Conservation (phyloP, 2,329 filamentous ascomycete species). For the Calonectria leucothoes region DNA sequence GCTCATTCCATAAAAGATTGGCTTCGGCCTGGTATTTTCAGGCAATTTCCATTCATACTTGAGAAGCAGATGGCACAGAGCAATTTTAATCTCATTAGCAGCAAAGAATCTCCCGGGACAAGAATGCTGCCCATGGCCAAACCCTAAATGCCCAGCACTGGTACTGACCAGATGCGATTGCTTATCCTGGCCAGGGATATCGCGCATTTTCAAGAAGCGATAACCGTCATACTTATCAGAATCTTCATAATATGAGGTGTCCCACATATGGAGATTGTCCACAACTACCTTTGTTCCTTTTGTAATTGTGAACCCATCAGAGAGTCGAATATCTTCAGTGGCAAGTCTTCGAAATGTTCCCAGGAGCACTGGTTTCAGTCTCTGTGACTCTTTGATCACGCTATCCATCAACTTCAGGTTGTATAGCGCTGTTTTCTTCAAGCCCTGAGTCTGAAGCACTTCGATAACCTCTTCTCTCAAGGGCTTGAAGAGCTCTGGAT, state of each 20-base stretch:
- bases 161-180: background rate
- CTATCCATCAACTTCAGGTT: background rate
- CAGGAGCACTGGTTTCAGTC: background rate
- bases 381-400: background rate
- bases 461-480: background rate
- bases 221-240: background rate
- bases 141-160: background rate
- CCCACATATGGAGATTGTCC: background rate
- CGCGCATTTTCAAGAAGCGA: background rate
- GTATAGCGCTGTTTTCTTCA: slow-evolving; percentile 1
- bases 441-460: background rate
- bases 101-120: background rate
- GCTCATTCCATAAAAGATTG: background rate
- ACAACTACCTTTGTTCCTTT: background rate
- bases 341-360: background rate
- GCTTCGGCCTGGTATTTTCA: background rate
- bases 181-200: background rate
- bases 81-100: background rate
- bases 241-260: background rate
- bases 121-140: background rate
- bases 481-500: background rate
- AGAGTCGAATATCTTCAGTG: background rate
- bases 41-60: background rate
- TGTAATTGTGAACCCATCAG: background rate
- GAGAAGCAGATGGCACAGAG: background rate